These are phyloP conservation scores for Populus ilicifolia DNA, from an alignment of 345 rosid species.

Conservation along the genomic window DNA sequence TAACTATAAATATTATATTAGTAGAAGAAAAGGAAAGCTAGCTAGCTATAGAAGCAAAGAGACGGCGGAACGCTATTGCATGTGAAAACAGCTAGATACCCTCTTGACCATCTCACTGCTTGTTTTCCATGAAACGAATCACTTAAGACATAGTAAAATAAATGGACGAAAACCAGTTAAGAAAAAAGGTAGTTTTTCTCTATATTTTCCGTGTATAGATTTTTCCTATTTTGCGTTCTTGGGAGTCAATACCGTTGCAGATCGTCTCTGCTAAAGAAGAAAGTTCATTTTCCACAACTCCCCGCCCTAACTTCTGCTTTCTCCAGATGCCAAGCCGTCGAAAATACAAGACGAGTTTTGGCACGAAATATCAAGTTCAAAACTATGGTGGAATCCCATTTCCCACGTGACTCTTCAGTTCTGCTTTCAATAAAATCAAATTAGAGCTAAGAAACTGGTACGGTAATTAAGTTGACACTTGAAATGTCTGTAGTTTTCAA, in stretches of 20 bases:
- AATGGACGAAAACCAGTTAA: not conserved
- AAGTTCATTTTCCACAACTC: not conserved
- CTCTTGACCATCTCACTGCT: not conserved
- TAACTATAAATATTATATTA: too few species aligned
- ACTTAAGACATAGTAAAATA: not conserved
- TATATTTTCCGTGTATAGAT: too few species aligned
- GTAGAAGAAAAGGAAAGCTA: too few species aligned
- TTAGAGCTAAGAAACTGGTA: too few species aligned
- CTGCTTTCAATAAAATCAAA: too few species aligned
- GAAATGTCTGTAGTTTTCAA: too few species aligned
- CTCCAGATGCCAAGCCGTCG: not conserved
- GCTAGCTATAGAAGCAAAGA: not conserved
- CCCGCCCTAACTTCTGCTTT: not conserved
- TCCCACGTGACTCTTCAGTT: too few species aligned
- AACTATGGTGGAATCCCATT: too few species aligned
- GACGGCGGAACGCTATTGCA: not conserved
- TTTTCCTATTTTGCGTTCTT: not conserved
- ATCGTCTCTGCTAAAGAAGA: not conserved
- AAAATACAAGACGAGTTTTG: too few species aligned
- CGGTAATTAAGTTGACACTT: too few species aligned
- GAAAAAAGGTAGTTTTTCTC: not conserved
- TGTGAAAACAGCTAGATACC: not conserved
- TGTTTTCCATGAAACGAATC: not conserved
- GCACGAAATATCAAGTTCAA: too few species aligned
- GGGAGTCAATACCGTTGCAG: not conserved